These are phyloP conservation scores for Myxozyma lipomycoides DNA, from an alignment of 805 yeast genomes.

Conservation along the genomic window DNA sequence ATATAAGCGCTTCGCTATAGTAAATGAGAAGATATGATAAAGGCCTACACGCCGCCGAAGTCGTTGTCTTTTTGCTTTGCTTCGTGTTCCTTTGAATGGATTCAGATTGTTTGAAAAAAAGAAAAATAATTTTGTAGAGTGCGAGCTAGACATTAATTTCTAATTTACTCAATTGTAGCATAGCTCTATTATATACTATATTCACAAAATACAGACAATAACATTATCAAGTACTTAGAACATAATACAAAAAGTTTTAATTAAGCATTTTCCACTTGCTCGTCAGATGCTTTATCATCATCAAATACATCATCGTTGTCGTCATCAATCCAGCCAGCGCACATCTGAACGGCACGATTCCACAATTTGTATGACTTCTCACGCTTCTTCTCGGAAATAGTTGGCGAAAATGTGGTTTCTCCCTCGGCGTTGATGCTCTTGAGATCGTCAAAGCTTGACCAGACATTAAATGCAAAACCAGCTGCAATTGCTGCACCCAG, in stretches of 20 bases:
- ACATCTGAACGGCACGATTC: slow-evolving; percentile 80
- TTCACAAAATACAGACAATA: no score
- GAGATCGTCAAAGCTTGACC: slow-evolving; percentile 74
- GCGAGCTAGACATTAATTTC: no score
- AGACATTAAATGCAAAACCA: slow-evolving; percentile 66
- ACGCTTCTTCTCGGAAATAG: slow-evolving; percentile 47
- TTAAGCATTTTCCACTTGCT: background rate
- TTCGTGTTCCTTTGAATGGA: no score
- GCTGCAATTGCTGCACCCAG: slow-evolving; percentile 97
- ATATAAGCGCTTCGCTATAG: background rate
- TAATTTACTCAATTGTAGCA: no score
- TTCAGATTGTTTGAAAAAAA: no score
- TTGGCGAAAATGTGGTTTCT: slow-evolving; percentile 31
- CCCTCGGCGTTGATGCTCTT: slow-evolving; percentile 33
- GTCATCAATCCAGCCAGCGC: slow-evolving; percentile 66
- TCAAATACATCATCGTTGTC: slow-evolving; percentile 29
- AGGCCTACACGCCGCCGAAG: no score
- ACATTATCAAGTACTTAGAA: background rate
- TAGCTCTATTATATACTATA: no score
- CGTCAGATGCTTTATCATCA: slow-evolving; percentile 17
- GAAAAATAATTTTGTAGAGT: background rate
- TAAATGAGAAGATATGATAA: no score
- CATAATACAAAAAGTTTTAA: background rate
- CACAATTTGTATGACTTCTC: slow-evolving; percentile 65
- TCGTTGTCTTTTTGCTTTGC: no score